Conservation (phyloP, 2,329 filamentous ascomycete species). For the Xenosphaeropsis pyriputrescens region DNA sequence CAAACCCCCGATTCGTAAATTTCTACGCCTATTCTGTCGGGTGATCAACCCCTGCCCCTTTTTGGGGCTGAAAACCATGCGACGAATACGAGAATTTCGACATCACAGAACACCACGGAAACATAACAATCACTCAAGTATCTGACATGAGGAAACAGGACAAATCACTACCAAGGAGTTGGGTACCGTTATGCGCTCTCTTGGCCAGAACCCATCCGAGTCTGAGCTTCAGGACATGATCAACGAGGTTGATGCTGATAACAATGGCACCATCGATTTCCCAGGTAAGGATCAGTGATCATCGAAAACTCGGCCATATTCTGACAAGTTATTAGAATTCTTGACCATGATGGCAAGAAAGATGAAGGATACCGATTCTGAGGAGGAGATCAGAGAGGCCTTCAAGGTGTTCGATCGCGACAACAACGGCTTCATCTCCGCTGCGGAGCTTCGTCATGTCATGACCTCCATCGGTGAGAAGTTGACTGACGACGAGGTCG, state of each 20-base stretch:
- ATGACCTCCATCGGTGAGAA: conserved; percentile 91
- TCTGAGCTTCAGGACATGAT: conserved; percentile 89
- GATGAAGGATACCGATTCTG: conserved; percentile 88
- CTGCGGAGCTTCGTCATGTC: conserved; percentile 75
- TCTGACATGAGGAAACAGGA: conserved; percentile 31
- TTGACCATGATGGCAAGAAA: conserved; percentile 89
- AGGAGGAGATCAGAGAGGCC: conserved; percentile 80
- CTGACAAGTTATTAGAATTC: conserved; percentile 44
- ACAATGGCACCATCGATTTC: conserved; percentile 87
- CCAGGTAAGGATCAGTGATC: conserved; percentile 44
- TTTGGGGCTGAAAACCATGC: no score
- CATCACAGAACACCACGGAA: no score
- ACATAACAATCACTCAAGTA: not conserved
- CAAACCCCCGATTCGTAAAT: no score
- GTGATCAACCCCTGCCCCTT: no score
- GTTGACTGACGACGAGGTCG: conserved; percentile 79
- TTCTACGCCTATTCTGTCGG: no score
- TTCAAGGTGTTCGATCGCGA: conserved; percentile 86
- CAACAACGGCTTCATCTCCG: conserved; percentile 86
- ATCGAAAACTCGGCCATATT: no score
- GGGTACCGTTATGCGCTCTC: conserved; percentile 79
- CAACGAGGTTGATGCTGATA: conserved; percentile 84
- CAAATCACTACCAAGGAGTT: conserved; percentile 88
- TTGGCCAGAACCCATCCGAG: conserved; percentile 82
- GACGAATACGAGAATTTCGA: no score